Base-by-base conservation (phyloP, 371 early-diverging fungal species). In the Mortierella sp. region DNA sequence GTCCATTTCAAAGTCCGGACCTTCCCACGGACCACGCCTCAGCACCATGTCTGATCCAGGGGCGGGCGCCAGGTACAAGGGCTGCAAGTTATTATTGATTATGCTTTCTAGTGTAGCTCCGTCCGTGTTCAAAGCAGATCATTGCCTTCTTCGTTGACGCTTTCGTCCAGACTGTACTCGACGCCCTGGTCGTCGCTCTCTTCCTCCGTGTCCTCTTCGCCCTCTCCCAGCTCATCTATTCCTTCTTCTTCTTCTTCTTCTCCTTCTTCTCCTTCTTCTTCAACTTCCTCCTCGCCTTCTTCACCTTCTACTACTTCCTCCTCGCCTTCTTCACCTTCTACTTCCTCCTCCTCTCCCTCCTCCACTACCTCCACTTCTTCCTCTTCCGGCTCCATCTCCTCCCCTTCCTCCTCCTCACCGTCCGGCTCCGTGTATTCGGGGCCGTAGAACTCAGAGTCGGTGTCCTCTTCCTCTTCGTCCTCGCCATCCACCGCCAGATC, bases 171-270 rank as follows among this genome's bases (percentile, higher is more conserved):
- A n/a, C n/a, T n/a, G n/a, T n/a, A n/a, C n/a, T n/a, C n/a, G n/a
- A n/a, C n/a, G n/a, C n/a, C n/a, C n/a, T n/a, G n/a, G n/a, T n/a
- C n/a, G n/a, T n/a, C n/a, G n/a, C n/a, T n/a, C n/a, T 43, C 46
- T 31, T 37, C 49, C 10, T 29, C 39, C 22, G 12, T 17, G 10
- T 22, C 51, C 25, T 25, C 39, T 12, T 24, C 46, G 19, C 28
- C 28, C 43, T 41, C 19, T 1, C 21, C 49, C 5, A 27, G 14
- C n/a, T 37, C 49, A 10, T 19, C 40, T 24, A 46, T 51, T n/a
- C 50, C 25, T 31, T 51, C 60, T 44, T 53, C 58, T 31, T 71
- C 49, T 1, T 13, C 52, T n/a, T 52, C 37, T 44, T 53, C 53
- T 6, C 16, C 53, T 28, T 54, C 54, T 10, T 37, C 46, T 4